Conservation (phyloP, 208 protist genomes). For the Leptomonas pyrrhocoris region DNA sequence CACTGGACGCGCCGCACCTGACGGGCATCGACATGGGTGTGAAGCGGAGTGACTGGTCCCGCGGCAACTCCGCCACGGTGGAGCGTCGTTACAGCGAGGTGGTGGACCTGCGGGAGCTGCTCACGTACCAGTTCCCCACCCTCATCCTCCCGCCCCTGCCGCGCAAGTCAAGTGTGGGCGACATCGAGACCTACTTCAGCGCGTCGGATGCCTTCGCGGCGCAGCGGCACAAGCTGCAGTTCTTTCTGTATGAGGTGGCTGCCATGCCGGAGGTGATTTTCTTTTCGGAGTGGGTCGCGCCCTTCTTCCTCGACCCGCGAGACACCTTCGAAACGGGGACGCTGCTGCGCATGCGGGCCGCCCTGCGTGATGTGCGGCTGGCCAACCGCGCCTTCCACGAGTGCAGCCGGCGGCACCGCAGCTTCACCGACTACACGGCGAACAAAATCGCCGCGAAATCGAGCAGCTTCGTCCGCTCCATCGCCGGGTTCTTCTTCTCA, state of each 20-base stretch:
- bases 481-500: slow-evolving; percentile 52
- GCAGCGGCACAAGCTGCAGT: slow-evolving; percentile 65
- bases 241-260: slow-evolving; percentile 77
- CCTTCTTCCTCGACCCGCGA: slow-evolving; percentile 79
- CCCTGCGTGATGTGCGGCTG: slow-evolving; percentile 46
- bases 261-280: slow-evolving; percentile 76
- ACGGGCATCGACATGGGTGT: slow-evolving; percentile 45
- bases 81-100: slow-evolving; percentile 88
- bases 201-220: slow-evolving; percentile 50
- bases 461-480: slow-evolving; percentile 59
- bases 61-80: slow-evolving; percentile 47
- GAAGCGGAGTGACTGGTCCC: slow-evolving; percentile 58
- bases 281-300: slow-evolving; percentile 69
- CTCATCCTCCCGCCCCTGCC: slow-evolving; percentile 83
- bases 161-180: slow-evolving; percentile 62
- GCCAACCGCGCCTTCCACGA: slow-evolving; percentile 47
- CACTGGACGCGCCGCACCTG: slow-evolving; percentile 49
- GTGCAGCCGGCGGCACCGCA: slow-evolving; percentile 64
- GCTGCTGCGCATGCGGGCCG: slow-evolving; percentile 45
- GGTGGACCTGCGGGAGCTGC: slow-evolving; percentile 64
- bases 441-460: slow-evolving; percentile 59
- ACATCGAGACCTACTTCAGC: slow-evolving; percentile 75
- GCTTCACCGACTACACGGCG: slow-evolving; percentile 52
- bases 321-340: slow-evolving; percentile 73
- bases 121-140: slow-evolving; percentile 74